Evolutionary conservation across 805 yeast species (phyloP).

Genomic region (Saccharomycopsis malanga): DNA sequence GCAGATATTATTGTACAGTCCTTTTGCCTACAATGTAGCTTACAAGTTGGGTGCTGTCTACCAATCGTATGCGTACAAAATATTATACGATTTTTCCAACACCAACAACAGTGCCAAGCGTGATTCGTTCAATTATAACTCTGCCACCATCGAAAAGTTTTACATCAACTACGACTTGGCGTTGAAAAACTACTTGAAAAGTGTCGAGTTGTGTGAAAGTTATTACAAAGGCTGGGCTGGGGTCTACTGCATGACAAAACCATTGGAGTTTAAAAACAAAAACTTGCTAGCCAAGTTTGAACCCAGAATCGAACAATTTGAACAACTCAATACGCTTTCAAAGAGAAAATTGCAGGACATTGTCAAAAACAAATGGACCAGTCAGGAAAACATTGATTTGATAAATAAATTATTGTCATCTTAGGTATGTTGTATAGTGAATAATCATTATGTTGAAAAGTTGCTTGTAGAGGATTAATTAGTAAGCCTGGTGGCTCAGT

Average conservation of each 20-base stretch:
- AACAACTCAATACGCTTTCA: conserved; percentile 34
- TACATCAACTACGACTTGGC: conserved; percentile 21
- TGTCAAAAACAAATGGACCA: conserved; percentile 27
- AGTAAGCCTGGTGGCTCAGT: too few relatives aligned
- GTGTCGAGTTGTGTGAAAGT: conserved; percentile 69
- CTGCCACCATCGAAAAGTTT: conserved; percentile 17
- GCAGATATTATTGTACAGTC: conserved; percentile 62
- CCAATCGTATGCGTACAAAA: conserved; percentile 19
- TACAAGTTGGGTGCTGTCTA: conserved; percentile 56
- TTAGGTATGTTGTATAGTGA: background rate
- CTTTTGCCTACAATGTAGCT: conserved; percentile 61
- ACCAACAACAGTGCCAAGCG: conserved; percentile 2
- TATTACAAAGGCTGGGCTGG: conserved; percentile 75
- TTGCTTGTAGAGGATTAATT: too few relatives aligned
- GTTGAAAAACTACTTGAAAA: conserved; percentile 50
- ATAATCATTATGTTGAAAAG: too few relatives aligned
- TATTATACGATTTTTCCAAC: conserved; percentile 11
- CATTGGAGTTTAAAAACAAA: conserved; percentile 24
- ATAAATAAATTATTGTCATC: conserved; percentile 3
- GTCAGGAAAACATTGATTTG: conserved; percentile 21
- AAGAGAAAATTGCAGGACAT: conserved; percentile 32
- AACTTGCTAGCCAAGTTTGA: conserved; percentile 24
- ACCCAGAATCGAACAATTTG: conserved; percentile 26
- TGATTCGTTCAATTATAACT: conserved; percentile 12
- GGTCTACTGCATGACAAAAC: conserved; percentile 35